Conservation (phyloP, 2,329 filamentous ascomycete genomes). For the Xylaria sp. region DNA sequence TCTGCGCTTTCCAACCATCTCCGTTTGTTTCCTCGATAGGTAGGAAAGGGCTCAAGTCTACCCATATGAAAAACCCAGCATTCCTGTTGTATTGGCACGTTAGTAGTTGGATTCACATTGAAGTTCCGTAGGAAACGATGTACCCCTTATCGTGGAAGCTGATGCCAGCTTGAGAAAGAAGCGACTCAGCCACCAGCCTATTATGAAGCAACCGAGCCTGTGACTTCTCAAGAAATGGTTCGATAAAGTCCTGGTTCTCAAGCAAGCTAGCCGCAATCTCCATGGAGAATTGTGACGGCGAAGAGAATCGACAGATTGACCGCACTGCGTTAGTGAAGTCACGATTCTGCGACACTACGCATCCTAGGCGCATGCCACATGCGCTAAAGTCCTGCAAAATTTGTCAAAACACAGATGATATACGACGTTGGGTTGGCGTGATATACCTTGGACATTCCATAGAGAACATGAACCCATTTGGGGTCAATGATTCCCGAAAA, state of each 20-base stretch:
- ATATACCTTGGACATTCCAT: slow-evolving; percentile 42
- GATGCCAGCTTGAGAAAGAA: slow-evolving; percentile 37
- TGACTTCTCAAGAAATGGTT: slow-evolving; percentile 36
- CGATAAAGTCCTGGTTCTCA: slow-evolving; percentile 37
- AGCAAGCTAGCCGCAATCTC: slow-evolving; percentile 40
- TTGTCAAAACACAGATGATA: neutral
- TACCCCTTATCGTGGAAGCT: slow-evolving; percentile 39
- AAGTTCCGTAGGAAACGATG: neutral
- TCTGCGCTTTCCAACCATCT: slow-evolving; percentile 41
- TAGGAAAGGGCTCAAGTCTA: slow-evolving; percentile 37
- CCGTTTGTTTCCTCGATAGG: slow-evolving; percentile 37
- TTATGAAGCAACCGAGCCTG: slow-evolving; percentile 19
- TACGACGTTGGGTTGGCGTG: neutral
- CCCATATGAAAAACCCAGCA: slow-evolving; percentile 41
- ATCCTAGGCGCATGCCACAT: slow-evolving; percentile 40
- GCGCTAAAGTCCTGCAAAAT: slow-evolving; percentile 37
- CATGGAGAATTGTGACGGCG: slow-evolving; percentile 42
- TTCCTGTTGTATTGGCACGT: slow-evolving; percentile 29
- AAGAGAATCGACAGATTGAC: slow-evolving; percentile 39
- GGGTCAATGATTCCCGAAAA: slow-evolving; percentile 39
- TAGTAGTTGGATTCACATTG: neutral
- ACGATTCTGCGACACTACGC: slow-evolving; percentile 38
- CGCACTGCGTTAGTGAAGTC: slow-evolving; percentile 39
- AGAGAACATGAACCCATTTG: slow-evolving; percentile 39
- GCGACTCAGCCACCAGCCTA: slow-evolving; percentile 35